Evolutionary conservation across 352 stramenopile species (phyloP).

Genomic region (Aphanomyces invadans): DNA sequence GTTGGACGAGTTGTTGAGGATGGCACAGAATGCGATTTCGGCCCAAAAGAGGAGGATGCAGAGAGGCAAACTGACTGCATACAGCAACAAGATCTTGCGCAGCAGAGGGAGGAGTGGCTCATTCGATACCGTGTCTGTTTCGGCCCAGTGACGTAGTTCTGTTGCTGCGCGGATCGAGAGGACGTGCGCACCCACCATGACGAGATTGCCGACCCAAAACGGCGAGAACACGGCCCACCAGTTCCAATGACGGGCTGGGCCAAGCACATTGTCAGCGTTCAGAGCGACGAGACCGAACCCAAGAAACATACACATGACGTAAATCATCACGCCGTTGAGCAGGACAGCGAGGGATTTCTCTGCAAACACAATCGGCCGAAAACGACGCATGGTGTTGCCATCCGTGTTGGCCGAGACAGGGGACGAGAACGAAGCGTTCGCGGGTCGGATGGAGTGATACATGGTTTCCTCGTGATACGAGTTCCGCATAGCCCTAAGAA

Average conservation of each 20-base stretch:
- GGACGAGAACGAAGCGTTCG: slow-evolving; percentile 25
- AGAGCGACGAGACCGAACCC: slow-evolving; percentile 62
- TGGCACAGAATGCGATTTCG: slow-evolving; percentile 72
- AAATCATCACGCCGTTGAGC: slow-evolving; percentile 67
- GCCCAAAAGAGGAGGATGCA: slow-evolving; percentile 67
- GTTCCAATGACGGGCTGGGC: slow-evolving; percentile 38
- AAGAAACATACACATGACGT: slow-evolving; percentile 64
- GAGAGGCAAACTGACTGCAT: slow-evolving; percentile 65
- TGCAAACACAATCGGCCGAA: slow-evolving; percentile 69
- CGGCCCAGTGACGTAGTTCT: slow-evolving; percentile 60
- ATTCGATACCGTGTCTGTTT: slow-evolving; percentile 73
- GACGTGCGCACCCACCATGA: slow-evolving; percentile 51
- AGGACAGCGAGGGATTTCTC: slow-evolving; percentile 66
- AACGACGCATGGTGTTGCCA: slow-evolving; percentile 33
- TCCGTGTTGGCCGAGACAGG: slow-evolving; percentile 21
- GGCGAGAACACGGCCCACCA: slow-evolving; percentile 77
- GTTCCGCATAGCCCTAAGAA: slow-evolving; percentile 49
- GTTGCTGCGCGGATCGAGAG: slow-evolving; percentile 55
- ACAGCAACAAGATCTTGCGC: slow-evolving; percentile 64
- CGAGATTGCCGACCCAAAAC: slow-evolving; percentile 71
- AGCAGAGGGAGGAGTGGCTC: slow-evolving; percentile 71
- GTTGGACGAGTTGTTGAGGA: slow-evolving; percentile 40
- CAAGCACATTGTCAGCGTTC: slow-evolving; percentile 70
- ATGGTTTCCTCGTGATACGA: slow-evolving; percentile 53
- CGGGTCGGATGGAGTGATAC: slow-evolving; percentile 58